Conservation (phyloP, 768 basidiomycete genomes). For the Lactifluus subvellereus region DNA sequence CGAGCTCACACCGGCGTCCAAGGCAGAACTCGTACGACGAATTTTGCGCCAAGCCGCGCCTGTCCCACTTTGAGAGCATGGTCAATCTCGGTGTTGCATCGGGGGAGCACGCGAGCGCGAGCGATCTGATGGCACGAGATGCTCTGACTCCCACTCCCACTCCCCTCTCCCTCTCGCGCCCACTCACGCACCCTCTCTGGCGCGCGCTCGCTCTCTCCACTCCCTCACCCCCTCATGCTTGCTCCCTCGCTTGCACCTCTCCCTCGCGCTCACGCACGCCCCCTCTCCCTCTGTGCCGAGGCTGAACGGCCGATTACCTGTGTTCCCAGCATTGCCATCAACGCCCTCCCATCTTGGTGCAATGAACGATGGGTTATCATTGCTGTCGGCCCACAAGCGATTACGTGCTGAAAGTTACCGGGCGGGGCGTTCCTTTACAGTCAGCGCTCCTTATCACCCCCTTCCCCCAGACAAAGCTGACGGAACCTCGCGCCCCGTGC, state of each 20-base stretch:
- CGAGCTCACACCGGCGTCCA: slow-evolving; percentile 44
- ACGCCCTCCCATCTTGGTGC: slow-evolving; percentile 2
- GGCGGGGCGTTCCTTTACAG: slow-evolving; percentile 15
- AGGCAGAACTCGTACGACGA: slow-evolving; percentile 69
- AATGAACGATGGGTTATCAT: slow-evolving; percentile 10
- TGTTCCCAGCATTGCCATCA: neutral
- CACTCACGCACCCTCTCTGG: too few species aligned
- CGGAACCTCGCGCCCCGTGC: slow-evolving; percentile 2
- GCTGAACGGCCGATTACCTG: slow-evolving; percentile 8
- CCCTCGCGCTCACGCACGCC: too few species aligned
- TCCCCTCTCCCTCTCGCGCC: too few species aligned
- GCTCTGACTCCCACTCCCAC: slow-evolving; percentile 27
- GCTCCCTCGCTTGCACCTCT: too few species aligned
- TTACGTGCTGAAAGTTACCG: slow-evolving; percentile 17
- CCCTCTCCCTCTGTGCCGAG: slow-evolving; percentile 12
- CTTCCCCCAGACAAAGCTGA: slow-evolving; percentile 13
- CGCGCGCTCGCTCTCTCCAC: too few species aligned
- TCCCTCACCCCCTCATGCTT: too few species aligned
- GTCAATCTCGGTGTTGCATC: slow-evolving; percentile 52
- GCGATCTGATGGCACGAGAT: slow-evolving; percentile 58
- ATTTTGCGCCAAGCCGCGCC: slow-evolving; percentile 44
- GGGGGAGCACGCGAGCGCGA: slow-evolving; percentile 46
- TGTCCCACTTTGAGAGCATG: slow-evolving; percentile 70
- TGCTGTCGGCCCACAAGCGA: slow-evolving; percentile 19
- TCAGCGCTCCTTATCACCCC: neutral